Evolutionary conservation across 2,329 filamentous ascomycete species (phyloP), one percentile per base, ranked within the genome.

Genomic region (Phymatotrichopsis omnivora): DNA sequence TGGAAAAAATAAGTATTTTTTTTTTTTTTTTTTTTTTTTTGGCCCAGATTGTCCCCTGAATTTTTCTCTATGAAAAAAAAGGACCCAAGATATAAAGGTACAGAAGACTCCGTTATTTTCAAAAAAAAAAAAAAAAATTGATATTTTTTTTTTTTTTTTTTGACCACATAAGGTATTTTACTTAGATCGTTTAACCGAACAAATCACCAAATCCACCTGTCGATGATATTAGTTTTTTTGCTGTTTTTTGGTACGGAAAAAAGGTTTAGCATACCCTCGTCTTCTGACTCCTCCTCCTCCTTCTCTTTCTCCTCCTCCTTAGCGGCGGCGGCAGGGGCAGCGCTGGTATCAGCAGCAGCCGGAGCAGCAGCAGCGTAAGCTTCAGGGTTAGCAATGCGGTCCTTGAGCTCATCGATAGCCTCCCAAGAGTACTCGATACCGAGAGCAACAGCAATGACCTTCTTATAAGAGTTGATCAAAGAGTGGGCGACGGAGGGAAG

Each of bases 301-400:
- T 76, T 73, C 62, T 76, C 72, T 60, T 74, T 71, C 54, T 72
- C 70, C 42, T 68, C 67, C 46, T 69, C 69, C 48, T 68, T 66
- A 42, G 68, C 69, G 39, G 67, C 70, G 43, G 67, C 71, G 53
- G 69, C 72, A 44, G 66, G 67, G 53, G 68, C 69, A 51, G 68
- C 66, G 36, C 68, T 64, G 42, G 69, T 68, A 45, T 76, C 71
- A 49, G 71, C 72, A 46, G 79, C 81, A 56, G 66, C 76, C 48
- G 89, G 85, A 57, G 82, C 85, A 57, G 87, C 73, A 37, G 85
- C 67, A 57, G 89, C 91, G 68, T 96, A 98, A 45, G 85, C 85
- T 45, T 98, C 91, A 60, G 93, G 93, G 79, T 98, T 96, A 72
- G 85, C 85, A 63, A 98, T 95, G 68, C 91, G 86, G 74, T 98